These are phyloP conservation scores for Paraphaeosphaeria sporulosa DNA, from an alignment of 2,329 filamentous ascomycete genomes.

Conservation along the genomic window DNA sequence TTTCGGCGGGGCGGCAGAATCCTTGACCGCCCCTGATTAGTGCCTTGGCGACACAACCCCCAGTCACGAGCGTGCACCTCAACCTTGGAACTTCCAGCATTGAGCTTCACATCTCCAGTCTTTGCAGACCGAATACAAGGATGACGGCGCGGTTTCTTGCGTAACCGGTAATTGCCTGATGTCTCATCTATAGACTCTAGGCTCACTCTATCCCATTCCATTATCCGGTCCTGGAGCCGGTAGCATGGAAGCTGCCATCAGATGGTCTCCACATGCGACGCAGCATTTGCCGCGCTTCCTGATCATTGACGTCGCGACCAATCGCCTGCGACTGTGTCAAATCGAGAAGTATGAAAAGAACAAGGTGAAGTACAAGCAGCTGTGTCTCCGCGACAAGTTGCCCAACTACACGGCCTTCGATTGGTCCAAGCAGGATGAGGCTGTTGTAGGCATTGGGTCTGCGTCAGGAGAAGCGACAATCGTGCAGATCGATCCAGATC, in stretches of 20 bases:
- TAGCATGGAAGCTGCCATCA: slow-evolving; percentile 67
- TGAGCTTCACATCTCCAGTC: background rate
- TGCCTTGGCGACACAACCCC: slow-evolving; percentile 29
- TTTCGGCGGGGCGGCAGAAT: slow-evolving; percentile 44
- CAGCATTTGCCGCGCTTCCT: slow-evolving; percentile 63
- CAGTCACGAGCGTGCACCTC: slow-evolving; percentile 17
- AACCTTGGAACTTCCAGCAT: background rate
- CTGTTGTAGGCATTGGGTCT: slow-evolving; percentile 77
- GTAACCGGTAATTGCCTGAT: background rate
- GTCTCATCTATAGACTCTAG: slow-evolving; percentile 17
- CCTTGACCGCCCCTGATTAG: slow-evolving; percentile 21
- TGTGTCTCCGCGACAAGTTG: slow-evolving; percentile 63
- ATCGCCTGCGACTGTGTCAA: slow-evolving; percentile 65
- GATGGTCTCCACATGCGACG: slow-evolving; percentile 68
- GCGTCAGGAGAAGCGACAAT: slow-evolving; percentile 78
- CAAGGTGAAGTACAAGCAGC: slow-evolving; percentile 60
- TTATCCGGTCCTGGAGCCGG: slow-evolving; percentile 17
- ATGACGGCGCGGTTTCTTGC: background rate
- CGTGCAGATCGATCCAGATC: slow-evolving; percentile 73
- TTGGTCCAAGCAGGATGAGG: slow-evolving; percentile 68
- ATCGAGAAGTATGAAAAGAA: slow-evolving; percentile 49
- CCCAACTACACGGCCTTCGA: slow-evolving; percentile 71
- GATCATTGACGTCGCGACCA: slow-evolving; percentile 67
- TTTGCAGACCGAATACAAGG: background rate
- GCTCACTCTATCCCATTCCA: slow-evolving; percentile 1